These are phyloP conservation scores for Talaromyces piceae DNA, from an alignment of 2,329 filamentous ascomycete species.

Conservation along the genomic window DNA sequence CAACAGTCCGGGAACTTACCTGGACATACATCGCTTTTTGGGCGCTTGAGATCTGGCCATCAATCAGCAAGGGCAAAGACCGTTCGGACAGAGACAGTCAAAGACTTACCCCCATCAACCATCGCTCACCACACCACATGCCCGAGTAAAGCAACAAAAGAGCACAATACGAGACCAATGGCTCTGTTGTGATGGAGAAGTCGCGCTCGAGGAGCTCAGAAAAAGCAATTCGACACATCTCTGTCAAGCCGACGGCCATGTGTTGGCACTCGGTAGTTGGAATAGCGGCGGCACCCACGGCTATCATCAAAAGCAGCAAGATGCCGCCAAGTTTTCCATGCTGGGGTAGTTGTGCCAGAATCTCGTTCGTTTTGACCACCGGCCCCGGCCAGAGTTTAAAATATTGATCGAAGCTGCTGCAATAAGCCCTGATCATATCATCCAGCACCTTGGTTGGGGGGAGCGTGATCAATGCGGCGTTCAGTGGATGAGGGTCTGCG, in stretches of 20 bases:
- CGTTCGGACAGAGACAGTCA: too few relatives aligned
- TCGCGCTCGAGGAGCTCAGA: neutral
- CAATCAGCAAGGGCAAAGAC: neutral
- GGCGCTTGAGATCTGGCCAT: neutral
- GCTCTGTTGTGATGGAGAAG: neutral
- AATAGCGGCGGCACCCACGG: neutral
- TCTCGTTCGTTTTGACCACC: neutral
- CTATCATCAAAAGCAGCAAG: neutral
- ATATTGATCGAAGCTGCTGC: neutral
- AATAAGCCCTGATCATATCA: neutral
- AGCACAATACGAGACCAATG: neutral
- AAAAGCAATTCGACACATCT: neutral
- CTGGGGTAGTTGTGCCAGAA: neutral
- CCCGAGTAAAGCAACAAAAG: neutral
- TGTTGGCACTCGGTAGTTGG: neutral
- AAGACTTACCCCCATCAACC: neutral
- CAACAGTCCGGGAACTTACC: neutral
- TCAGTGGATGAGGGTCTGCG: neutral
- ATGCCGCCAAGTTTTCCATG: neutral
- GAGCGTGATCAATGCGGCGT: neutral
- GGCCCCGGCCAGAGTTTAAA: neutral
- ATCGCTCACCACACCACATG: neutral
- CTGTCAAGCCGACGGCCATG: neutral
- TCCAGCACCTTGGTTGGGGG: neutral
- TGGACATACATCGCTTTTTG: neutral